Evolutionary conservation across 2,329 filamentous ascomycete species (phyloP), one percentile per base, ranked within the genome.

Genomic region (Colletotrichum destructivum): DNA sequence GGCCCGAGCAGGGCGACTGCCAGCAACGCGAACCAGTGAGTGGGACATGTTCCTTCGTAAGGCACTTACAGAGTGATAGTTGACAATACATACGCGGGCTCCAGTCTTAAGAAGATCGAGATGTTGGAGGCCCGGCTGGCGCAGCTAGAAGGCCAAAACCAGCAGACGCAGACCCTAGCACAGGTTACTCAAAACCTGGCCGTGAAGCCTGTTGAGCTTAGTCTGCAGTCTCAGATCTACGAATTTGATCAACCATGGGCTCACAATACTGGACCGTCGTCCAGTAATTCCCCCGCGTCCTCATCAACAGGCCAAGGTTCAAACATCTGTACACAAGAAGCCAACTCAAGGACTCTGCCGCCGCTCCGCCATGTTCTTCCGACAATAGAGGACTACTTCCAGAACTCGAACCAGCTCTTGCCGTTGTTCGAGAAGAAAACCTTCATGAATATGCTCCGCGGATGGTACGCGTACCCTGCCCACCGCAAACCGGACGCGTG

Each of bases 401-500:
- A 46, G 3, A 66, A 65, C 11, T 72, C 69, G n/a, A 77, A 77
- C 59, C 55, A 63, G 12, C 52, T 74, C 0, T 66, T 75, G 0
- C 76, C 76, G 1, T 56, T 77, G 0, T 77, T 77, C 15, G 49
- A 74, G n/a, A 67, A 72, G 44, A 11, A 70, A 1, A 16, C 21
- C 8, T 76, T 77, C 62, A 76, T 74, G 64, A 73, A 75, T 15
- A 72, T 75, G 66, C 62, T 77, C 18, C 67, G 69, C 12, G 51
- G 56, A 0, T 77, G 74, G 69, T 76, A 76, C 47, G 46, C 57
- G 2, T 59, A 56, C 4, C 61, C 70, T 12, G 69, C 66, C 13
- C 31, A 76, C 11, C 21, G 73, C 47, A 65, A 76, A 76, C 65
- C 77, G 75, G 11, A 77, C 69, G 12, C 76, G 68, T 63, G 77